Percentiles rank a stretch among this genome's conserved stretches.
These are phyloP conservation scores for Cystobasidium sp. DNA, from an alignment of 1,284 basidiomycete genomes.

Conservation along the genomic window DNA sequence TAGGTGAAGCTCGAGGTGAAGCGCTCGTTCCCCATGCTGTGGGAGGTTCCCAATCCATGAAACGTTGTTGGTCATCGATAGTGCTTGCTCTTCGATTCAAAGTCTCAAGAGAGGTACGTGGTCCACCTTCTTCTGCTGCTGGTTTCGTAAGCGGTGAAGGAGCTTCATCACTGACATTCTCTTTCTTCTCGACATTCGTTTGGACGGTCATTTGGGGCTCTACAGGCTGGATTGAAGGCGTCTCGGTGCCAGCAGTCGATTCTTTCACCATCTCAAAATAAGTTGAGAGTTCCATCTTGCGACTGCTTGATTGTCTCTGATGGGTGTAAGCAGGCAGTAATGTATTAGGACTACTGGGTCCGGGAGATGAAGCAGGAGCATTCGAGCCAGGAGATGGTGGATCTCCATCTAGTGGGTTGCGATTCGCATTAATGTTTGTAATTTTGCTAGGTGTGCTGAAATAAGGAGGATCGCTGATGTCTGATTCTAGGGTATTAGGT, in stretches of 20 bases:
- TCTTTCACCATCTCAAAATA: background rate
- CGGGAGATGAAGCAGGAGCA: background rate
- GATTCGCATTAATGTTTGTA: too few species aligned
- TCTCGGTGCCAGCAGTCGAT: background rate
- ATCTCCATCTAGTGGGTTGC: background rate
- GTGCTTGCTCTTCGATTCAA: slow-evolving; percentile 19
- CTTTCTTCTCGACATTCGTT: background rate
- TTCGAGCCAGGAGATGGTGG: background rate
- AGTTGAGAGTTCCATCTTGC: background rate
- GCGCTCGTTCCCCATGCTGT: slow-evolving; percentile 10
- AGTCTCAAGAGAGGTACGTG: background rate
- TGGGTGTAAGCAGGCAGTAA: background rate
- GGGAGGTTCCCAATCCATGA: slow-evolving; percentile 40
- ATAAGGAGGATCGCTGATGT: background rate
- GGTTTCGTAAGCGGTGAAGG: background rate
- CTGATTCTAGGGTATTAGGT: background rate
- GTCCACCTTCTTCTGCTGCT: slow-evolving; percentile 17
- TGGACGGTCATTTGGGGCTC: background rate
- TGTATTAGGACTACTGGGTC: background rate
- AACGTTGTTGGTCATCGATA: slow-evolving; percentile 26
- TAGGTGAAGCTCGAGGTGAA: slow-evolving; percentile 19
- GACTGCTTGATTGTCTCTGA: background rate
- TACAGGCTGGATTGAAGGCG: background rate
- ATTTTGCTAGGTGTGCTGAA: background rate
- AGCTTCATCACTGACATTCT: too few species aligned